These are phyloP conservation scores for Dicorynia guianensis DNA, from an alignment of 306 rosid species.

Conservation along the genomic window DNA sequence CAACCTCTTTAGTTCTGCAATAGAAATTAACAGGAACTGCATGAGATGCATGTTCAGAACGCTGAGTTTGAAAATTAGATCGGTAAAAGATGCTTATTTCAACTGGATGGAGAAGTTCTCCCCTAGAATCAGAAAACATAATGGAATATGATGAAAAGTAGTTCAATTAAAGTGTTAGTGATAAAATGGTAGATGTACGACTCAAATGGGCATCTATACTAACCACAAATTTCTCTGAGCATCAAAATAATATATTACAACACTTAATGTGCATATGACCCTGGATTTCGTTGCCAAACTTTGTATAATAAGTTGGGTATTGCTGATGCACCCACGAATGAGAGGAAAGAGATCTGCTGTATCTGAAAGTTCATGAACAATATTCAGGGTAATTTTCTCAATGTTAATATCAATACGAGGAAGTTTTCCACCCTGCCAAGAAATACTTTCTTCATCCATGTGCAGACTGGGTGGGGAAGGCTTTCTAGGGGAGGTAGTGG, in stretches of 20 bases:
- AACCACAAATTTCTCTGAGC: conserved; percentile 71
- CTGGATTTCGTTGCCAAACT: conserved; percentile 65
- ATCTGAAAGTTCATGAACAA: conserved; percentile 77
- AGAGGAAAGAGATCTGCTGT: conserved; percentile 74
- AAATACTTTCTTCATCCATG: conserved; percentile 46
- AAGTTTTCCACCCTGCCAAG: conserved; percentile 51
- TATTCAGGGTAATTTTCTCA: conserved; percentile 65
- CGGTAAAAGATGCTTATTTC: conserved; percentile 76
- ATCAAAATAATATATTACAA: conserved; percentile 70
- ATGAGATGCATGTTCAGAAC: conserved; percentile 56
- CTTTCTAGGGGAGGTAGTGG: conserved; percentile 48
- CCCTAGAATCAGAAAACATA: conserved; percentile 59
- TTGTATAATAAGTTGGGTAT: conserved; percentile 68
- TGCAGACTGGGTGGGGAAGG: conserved; percentile 47
- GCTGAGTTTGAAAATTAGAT: conserved; percentile 49
- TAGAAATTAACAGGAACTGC: conserved; percentile 74
- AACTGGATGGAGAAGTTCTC: conserved; percentile 74
- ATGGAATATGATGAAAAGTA: conserved; percentile 18
- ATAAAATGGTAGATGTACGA: conserved; percentile 25
- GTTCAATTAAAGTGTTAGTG: conserved; percentile 19
- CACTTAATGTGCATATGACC: conserved; percentile 72
- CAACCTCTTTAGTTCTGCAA: conserved; percentile 80
- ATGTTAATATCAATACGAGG: conserved; percentile 65
- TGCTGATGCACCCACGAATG: conserved; percentile 58
- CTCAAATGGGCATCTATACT: conserved; percentile 45